These are phyloP conservation scores for Trametes meyenii DNA, from an alignment of 768 basidiomycete species.

Conservation along the genomic window DNA sequence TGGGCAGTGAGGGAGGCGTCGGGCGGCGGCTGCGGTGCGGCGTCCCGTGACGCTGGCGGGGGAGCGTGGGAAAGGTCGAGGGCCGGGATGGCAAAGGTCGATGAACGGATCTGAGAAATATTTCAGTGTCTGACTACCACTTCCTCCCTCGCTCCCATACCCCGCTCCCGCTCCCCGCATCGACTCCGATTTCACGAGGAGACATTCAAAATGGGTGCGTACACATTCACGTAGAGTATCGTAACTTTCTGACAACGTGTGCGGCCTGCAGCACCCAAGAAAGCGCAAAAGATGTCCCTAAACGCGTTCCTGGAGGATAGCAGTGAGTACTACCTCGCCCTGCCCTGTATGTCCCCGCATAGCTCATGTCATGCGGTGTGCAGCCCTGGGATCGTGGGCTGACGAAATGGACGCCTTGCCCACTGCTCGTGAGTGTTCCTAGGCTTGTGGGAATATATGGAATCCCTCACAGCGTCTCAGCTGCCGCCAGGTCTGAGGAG, in stretches of 20 bases:
- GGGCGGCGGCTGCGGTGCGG: constrained; percentile 3
- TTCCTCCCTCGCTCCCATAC: constrained; percentile 16
- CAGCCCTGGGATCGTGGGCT: constrained; percentile 94
- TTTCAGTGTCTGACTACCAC: constrained; percentile 23
- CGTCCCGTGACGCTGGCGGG: constrained; percentile 17
- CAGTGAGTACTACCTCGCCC: constrained; percentile 51
- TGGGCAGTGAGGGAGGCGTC: not conserved
- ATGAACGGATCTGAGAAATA: constrained; percentile 23
- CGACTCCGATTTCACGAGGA: constrained; percentile 1
- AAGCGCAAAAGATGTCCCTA: constrained; percentile 90
- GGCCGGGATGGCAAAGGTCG: not conserved
- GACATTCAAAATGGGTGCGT: constrained; percentile 37
- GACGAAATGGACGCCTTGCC: constrained; percentile 97
- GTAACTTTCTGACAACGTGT: not conserved
- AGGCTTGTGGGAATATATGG: constrained; percentile 11
- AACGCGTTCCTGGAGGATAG: constrained; percentile 90
- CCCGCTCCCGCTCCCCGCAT: constrained; percentile 1
- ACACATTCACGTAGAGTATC: too few relatives aligned
- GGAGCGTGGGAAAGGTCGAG: constrained; percentile 23
- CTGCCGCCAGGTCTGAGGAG: constrained; percentile 70
- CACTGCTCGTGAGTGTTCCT: constrained; percentile 76
- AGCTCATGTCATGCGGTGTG: constrained; percentile 21
- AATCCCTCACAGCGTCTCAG: constrained; percentile 34
- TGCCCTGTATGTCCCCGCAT: constrained; percentile 1
- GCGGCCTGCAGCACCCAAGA: constrained; percentile 75